phyloP scores from a whole-genome alignment of 768 basidiomycete genomes.

The Gloeophyllum trabeum region DNA sequence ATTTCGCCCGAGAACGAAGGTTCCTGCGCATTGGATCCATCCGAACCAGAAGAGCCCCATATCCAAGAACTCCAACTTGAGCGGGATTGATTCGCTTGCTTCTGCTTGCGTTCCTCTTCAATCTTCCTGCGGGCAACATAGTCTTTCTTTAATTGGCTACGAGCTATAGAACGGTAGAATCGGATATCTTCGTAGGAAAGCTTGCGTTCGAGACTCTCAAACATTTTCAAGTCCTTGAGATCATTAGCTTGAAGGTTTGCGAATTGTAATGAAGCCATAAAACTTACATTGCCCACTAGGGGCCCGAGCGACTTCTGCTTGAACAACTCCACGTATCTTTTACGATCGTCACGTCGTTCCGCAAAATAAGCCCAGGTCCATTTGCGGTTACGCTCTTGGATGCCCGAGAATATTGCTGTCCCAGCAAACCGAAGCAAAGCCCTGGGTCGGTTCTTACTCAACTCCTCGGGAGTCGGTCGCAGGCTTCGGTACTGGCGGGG shows the following conservation, averaged over 20 bases:
- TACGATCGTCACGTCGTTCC: constrained; percentile 80
- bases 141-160: constrained; percentile 82
- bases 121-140: constrained; percentile 51
- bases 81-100: constrained; percentile 30
- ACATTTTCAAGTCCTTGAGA: constrained; percentile 42
- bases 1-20: constrained; percentile 53
- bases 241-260: too few relatives aligned
- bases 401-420: constrained; percentile 68
- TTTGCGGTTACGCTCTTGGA: constrained; percentile 70
- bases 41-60: constrained; percentile 51
- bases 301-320: constrained; percentile 56
- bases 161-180: constrained; percentile 92
- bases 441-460: constrained; percentile 44
- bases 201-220: constrained; percentile 68
- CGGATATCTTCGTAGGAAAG: constrained; percentile 91
- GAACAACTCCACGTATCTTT: constrained; percentile 75
- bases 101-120: constrained; percentile 56
- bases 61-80: constrained; percentile 69
- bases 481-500: constrained; percentile 67
- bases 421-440: constrained; percentile 73
- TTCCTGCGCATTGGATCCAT: constrained; percentile 33
- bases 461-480: constrained; percentile 53
- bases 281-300: constrained; percentile 42
- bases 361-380: constrained; percentile 94
- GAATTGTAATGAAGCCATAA: too few relatives aligned